Percentiles rank a stretch among this genome's conserved stretches.
phyloP scores from a whole-genome alignment of 2,329 filamentous ascomycete genomes.

The Aureobasidium sp. region DNA sequence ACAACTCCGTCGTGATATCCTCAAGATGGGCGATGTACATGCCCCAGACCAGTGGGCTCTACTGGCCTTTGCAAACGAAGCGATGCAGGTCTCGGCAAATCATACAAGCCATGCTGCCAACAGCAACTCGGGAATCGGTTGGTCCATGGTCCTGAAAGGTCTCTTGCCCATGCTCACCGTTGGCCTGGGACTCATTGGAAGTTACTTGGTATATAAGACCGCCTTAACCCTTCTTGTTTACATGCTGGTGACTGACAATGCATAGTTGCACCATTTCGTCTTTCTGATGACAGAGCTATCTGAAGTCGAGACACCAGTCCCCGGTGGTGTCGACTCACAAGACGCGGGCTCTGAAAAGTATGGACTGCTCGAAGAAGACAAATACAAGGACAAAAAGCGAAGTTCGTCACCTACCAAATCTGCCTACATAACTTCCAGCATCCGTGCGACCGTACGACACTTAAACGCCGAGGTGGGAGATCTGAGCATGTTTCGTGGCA shows the following conservation, averaged over 20 bases:
- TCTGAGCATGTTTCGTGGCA: slow-evolving; percentile 10
- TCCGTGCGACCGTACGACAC: slow-evolving; percentile 11
- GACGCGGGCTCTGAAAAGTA: slow-evolving; percentile 2
- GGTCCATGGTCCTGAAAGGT: background rate
- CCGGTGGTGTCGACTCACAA: slow-evolving; percentile 2
- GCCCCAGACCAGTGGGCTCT: background rate
- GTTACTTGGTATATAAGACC: background rate
- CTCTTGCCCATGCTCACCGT: background rate
- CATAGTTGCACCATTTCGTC: background rate
- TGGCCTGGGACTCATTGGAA: background rate
- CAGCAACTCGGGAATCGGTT: background rate
- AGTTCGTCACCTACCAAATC: background rate
- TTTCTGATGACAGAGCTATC: background rate
- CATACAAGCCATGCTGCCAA: background rate
- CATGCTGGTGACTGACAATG: background rate
- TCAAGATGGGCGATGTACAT: background rate
- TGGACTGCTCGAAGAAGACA: background rate
- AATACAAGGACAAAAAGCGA: background rate
- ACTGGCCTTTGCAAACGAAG: background rate
- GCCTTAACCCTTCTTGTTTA: background rate
- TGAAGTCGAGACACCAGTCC: background rate
- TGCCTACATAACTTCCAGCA: slow-evolving; percentile 4
- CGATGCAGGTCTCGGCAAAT: background rate
- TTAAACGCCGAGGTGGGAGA: slow-evolving; percentile 8
- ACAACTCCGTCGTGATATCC: background rate